Percentiles rank a stretch among this genome's conserved stretches.
These are phyloP conservation scores for Celoporthe dispersa DNA, from an alignment of 2,329 filamentous ascomycete species.

Conservation along the genomic window DNA sequence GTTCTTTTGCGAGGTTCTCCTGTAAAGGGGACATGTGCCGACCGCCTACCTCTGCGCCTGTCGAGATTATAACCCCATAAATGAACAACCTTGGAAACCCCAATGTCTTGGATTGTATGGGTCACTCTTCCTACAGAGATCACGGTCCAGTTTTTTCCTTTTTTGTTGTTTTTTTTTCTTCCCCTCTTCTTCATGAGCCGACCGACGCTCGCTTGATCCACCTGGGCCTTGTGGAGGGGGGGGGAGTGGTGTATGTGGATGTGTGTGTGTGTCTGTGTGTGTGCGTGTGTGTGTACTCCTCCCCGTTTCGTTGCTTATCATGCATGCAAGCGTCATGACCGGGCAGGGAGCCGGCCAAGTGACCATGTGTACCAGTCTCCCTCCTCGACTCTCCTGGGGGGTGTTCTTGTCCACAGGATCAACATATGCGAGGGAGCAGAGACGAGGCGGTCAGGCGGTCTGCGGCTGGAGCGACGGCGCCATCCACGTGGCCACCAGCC, in stretches of 20 bases:
- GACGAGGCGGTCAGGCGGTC: not conserved
- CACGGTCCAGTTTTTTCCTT: not conserved
- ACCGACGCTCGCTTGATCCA: not conserved
- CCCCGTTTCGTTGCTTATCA: not conserved
- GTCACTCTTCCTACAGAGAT: not conserved
- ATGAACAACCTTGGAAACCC: not conserved
- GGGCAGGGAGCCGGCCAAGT: not conserved
- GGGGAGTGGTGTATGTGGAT: no score
- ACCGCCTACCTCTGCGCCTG: not conserved
- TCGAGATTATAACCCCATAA: not conserved
- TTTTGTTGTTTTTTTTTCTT: not conserved
- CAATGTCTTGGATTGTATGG: not conserved
- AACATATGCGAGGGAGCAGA: not conserved
- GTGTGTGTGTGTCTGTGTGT: not conserved
- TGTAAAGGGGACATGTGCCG: not conserved
- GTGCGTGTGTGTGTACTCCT: not conserved
- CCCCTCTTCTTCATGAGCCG: no score
- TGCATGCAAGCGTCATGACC: not conserved
- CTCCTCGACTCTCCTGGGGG: not conserved
- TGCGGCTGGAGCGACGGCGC: not conserved
- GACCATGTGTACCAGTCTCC: not conserved
- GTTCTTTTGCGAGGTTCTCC: not conserved
- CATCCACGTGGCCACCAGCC: not conserved
- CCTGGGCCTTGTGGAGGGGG: not conserved
- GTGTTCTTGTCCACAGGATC: not conserved